Conservation (phyloP, 2,329 filamentous ascomycete species). For the Diaporthe sp. region DNA sequence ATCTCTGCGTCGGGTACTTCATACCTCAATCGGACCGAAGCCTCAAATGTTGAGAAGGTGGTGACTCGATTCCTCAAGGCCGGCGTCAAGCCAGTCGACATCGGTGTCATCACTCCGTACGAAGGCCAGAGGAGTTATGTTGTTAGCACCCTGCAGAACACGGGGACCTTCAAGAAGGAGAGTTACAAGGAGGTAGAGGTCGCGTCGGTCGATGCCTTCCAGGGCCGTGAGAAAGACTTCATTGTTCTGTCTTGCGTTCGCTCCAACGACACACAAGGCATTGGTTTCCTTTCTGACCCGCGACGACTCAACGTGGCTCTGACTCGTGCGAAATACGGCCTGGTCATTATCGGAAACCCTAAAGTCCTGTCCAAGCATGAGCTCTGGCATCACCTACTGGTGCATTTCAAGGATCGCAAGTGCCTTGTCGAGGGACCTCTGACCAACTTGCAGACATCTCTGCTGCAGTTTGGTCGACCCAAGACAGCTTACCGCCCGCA, state of each 20-base stretch:
- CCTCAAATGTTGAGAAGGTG: constrained; percentile 97
- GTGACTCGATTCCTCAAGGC: constrained; percentile 99
- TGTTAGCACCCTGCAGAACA: constrained; percentile 99
- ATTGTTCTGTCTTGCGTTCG: constrained; percentile 98
- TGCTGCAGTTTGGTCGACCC: constrained; percentile 94
- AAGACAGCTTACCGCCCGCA: constrained; percentile 95
- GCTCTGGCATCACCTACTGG: constrained; percentile 93
- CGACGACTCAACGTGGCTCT: constrained; percentile 97
- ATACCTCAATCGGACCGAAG: constrained; percentile 97
- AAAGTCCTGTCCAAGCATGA: constrained; percentile 98
- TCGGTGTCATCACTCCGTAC: constrained; percentile 98
- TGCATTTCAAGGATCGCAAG: constrained; percentile 97
- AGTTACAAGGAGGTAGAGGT: constrained; percentile 99
- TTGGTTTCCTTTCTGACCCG: constrained; percentile 97
- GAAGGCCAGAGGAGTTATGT: constrained; percentile 99
- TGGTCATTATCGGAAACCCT: constrained; percentile 97
- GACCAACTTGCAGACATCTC: constrained; percentile 94
- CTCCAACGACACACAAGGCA: constrained; percentile 98
- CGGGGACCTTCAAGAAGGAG: constrained; percentile 97
- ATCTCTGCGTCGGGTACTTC: constrained; percentile 98
- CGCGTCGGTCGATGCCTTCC: constrained; percentile 97
- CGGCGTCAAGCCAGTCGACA: constrained; percentile 91
- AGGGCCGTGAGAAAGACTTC: constrained; percentile 98
- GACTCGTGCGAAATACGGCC: constrained; percentile 95
- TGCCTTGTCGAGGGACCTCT: constrained; percentile 96